Conservation (phyloP, 2,329 filamentous ascomycete genomes). For the Raffaelea arxii region DNA sequence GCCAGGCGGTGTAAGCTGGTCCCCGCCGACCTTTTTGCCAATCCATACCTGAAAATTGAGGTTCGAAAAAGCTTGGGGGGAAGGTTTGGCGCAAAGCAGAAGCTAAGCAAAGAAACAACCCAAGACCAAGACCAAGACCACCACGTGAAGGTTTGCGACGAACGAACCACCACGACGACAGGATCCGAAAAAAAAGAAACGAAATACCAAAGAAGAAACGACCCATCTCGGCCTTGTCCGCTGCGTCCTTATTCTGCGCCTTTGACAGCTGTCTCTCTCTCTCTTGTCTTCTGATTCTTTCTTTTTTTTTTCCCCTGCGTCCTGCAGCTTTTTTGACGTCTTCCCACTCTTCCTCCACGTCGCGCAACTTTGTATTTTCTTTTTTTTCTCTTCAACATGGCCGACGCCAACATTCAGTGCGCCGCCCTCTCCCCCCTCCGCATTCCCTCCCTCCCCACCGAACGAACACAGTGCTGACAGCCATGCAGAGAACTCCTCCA, state of each 20-base stretch:
- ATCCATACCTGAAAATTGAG: constrained; percentile 11
- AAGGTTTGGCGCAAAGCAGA: not conserved
- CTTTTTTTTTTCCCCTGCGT: not conserved
- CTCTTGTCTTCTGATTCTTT: too few species aligned
- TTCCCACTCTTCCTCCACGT: not conserved
- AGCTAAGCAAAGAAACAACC: not conserved
- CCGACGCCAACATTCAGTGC: constrained; percentile 12
- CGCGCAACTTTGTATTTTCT: not conserved
- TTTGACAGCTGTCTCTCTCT: too few species aligned
- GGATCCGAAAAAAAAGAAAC: too few species aligned
- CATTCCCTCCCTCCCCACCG: too few species aligned
- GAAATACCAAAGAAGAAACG: too few species aligned
- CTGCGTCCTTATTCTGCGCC: too few species aligned
- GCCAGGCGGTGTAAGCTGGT: constrained; percentile 7
- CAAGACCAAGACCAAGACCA: too few species aligned
- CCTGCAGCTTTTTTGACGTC: not conserved
- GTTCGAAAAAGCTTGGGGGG: constrained; percentile 1
- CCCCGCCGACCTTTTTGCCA: too few species aligned
- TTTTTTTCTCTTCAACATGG: not conserved
- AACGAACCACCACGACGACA: too few species aligned
- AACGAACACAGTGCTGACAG: not conserved
- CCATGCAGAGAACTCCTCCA: constrained; percentile 9
- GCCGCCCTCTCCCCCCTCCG: not conserved
- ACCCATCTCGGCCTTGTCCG: too few species aligned
- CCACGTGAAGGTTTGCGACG: too few species aligned